Percentiles rank a stretch among this genome's conserved stretches.
phyloP scores from a whole-genome alignment of 768 basidiomycete genomes.

The Sarcodon sp. region DNA sequence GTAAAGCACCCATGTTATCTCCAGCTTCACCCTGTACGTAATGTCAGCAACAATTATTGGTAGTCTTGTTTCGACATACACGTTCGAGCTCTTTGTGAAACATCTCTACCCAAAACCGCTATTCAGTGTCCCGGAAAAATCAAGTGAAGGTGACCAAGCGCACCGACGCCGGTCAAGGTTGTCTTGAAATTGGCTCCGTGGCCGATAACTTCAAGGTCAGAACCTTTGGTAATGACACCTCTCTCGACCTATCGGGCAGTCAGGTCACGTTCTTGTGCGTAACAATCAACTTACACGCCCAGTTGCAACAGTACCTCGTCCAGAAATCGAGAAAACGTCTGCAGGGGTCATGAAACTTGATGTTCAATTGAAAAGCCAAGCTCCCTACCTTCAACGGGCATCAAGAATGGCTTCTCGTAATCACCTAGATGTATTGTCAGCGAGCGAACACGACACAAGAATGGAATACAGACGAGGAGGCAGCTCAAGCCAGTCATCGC shows the following conservation, averaged over 20 bases:
- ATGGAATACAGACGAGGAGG: conserved; percentile 56
- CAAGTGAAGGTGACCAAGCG: conserved; percentile 11
- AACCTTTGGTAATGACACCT: conserved; percentile 81
- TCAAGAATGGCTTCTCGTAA: conserved; percentile 94
- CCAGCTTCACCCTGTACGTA: conserved; percentile 76
- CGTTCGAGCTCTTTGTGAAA: conserved; percentile 99
- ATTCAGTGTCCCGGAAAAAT: background rate
- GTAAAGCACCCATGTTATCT: conserved; percentile 97
- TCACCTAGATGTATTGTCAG: conserved; percentile 31
- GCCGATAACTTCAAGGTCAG: conserved; percentile 89
- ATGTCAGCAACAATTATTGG: conserved; percentile 1
- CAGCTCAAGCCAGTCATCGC: conserved; percentile 91
- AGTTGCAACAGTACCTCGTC: conserved; percentile 95
- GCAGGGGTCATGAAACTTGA: background rate
- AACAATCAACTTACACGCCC: conserved; percentile 51
- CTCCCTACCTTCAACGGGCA: conserved; percentile 72
- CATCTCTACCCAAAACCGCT: conserved; percentile 53
- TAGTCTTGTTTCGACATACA: conserved; percentile 22
- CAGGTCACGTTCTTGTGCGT: background rate
- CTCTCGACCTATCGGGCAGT: conserved; percentile 60
- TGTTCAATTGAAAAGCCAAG: too few species aligned
- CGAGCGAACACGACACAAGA: background rate
- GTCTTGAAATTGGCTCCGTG: conserved; percentile 76
- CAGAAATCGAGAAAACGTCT: conserved; percentile 95
- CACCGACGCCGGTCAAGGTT: conserved; percentile 88